Evolutionary conservation across 352 stramenopile species (phyloP).

Genomic region (Phytopythium montanum): DNA sequence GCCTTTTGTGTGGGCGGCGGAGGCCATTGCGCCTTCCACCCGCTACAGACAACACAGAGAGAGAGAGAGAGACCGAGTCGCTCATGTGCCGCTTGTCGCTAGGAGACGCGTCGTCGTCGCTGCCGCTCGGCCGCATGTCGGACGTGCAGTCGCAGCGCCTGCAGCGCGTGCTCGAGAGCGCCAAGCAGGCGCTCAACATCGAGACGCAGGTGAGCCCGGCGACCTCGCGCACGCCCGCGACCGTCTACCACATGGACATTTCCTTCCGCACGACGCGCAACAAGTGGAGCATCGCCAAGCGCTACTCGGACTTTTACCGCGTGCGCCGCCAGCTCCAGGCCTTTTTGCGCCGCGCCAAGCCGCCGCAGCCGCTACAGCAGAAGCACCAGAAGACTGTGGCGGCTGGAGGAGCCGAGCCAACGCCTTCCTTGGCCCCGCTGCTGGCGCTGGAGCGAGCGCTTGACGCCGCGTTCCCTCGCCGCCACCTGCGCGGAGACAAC

Average conservation of each 20-base stretch:
- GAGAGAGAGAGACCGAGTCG: no score
- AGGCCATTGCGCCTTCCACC: background rate
- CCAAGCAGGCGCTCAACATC: slow-evolving; percentile 79
- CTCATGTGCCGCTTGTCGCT: slow-evolving; percentile 5
- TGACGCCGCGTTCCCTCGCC: slow-evolving; percentile 54
- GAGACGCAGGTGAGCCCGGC: slow-evolving; percentile 66
- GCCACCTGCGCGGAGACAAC: slow-evolving; percentile 72
- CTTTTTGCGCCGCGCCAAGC: slow-evolving; percentile 61
- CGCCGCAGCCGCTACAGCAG: no score
- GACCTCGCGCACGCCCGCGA: slow-evolving; percentile 44
- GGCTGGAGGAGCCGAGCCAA: no score
- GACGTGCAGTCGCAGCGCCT: slow-evolving; percentile 63
- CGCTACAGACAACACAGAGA: background rate
- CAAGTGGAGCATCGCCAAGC: slow-evolving; percentile 86
- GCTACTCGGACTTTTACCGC: slow-evolving; percentile 84
- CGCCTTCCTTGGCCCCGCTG: slow-evolving; percentile 32
- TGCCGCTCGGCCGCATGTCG: slow-evolving; percentile 28
- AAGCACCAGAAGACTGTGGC: no score
- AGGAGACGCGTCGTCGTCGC: slow-evolving; percentile 5
- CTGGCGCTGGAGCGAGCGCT: slow-evolving; percentile 52
- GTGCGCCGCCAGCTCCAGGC: slow-evolving; percentile 56
- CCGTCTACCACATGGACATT: slow-evolving; percentile 87
- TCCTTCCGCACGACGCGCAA: slow-evolving; percentile 81
- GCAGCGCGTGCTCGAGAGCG: slow-evolving; percentile 67
- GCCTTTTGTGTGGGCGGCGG: background rate